These are phyloP conservation scores for Geopyxis carbonaria DNA, from an alignment of 495 filamentous ascomycete species.

Conservation along the genomic window DNA sequence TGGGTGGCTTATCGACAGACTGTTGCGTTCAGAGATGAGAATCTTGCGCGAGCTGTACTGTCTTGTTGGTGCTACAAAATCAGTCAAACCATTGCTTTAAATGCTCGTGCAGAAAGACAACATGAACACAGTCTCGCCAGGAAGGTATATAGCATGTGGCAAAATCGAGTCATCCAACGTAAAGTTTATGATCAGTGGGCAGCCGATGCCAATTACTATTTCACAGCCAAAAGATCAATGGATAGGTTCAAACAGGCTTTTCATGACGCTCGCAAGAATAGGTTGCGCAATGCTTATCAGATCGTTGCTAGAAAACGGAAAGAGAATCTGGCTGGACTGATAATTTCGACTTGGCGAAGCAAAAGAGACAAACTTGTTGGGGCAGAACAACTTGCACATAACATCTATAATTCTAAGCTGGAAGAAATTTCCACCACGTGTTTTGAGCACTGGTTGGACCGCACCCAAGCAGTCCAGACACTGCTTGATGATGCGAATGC, in stretches of 20 bases:
- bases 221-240: constrained; percentile 12
- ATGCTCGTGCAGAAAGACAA: no score
- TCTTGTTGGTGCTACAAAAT: neutral
- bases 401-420: neutral
- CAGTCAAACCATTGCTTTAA: no score
- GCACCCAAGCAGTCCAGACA: no score
- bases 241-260: constrained; percentile 13
- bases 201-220: constrained; percentile 21
- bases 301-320: constrained; percentile 11
- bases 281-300: constrained; percentile 17
- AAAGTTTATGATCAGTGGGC: constrained; percentile 13
- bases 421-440: no score
- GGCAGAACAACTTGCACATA: neutral
- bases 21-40: neutral
- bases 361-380: neutral
- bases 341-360: constrained; percentile 1
- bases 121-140: no score
- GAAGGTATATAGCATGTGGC: constrained; percentile 9
- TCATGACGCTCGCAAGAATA: constrained; percentile 7
- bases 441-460: no score
- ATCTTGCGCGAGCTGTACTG: neutral
- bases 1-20: neutral
- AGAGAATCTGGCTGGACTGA: constrained; percentile 7
- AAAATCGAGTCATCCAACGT: constrained; percentile 5
- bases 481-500: constrained; percentile 3